Conservation (phyloP, 2,329 filamentous ascomycete genomes). For the Botrytis sinoallii region DNA sequence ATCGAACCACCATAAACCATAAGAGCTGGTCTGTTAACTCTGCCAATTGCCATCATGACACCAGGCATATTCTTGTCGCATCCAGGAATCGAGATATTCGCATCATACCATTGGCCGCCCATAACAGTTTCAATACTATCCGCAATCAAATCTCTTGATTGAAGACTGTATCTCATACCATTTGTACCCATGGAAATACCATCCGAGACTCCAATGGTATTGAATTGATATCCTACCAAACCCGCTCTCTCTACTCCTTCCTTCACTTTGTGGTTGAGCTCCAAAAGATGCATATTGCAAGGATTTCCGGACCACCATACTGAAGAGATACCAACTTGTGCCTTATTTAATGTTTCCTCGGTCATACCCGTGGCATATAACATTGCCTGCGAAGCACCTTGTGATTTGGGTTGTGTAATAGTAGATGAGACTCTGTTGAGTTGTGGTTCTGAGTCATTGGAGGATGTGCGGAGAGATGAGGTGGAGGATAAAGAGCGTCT, state of each 20-base stretch:
- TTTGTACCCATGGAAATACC: conserved; percentile 97
- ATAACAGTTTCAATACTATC: conserved; percentile 99
- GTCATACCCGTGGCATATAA: conserved; percentile 89
- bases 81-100: conserved; percentile 91
- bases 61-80: conserved; percentile 99
- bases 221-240: conserved; percentile 93
- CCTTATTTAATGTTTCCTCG: conserved; percentile 88
- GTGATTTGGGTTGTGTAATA: conserved; percentile 96
- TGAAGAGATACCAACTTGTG: conserved; percentile 95
- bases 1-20: conserved; percentile 99
- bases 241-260: conserved; percentile 72
- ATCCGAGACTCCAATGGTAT: conserved; percentile 97
- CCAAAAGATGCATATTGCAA: conserved; percentile 98
- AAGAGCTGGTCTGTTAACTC: conserved; percentile 87
- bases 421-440: conserved; percentile 81
- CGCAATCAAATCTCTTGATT: conserved; percentile 94
- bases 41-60: conserved; percentile 88
- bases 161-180: conserved; percentile 93
- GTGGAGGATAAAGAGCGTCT: conserved; percentile 37
- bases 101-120: conserved; percentile 98
- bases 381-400: conserved; percentile 98
- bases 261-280: conserved; percentile 56
- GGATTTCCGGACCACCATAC: conserved; percentile 98
- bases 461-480: conserved; percentile 28
- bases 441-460: conserved; percentile 38